Evolutionary conservation across 768 basidiomycete species (phyloP).

Genomic region (Serendipita sp.): DNA sequence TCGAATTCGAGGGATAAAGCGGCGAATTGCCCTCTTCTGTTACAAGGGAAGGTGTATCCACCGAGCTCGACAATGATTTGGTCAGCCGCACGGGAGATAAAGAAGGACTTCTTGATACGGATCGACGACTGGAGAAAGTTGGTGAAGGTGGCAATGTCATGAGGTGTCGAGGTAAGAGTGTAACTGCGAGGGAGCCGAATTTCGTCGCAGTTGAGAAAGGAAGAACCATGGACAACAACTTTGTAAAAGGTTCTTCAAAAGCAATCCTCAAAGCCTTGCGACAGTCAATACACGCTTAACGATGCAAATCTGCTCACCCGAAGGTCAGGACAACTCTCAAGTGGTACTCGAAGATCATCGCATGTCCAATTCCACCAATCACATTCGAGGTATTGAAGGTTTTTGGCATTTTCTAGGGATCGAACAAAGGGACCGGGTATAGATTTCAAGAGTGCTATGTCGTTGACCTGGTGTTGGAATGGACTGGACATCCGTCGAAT

Average conservation of each 20-base stretch:
- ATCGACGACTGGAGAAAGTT: neutral
- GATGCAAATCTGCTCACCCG: slow-evolving; percentile 15
- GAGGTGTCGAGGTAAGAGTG: slow-evolving; percentile 20
- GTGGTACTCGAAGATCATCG: slow-evolving; percentile 21
- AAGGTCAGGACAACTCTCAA: slow-evolving; percentile 22
- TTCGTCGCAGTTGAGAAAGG: slow-evolving; percentile 20
- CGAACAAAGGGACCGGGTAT: slow-evolving; percentile 22
- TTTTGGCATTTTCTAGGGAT: slow-evolving; percentile 16
- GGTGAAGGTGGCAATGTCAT: slow-evolving; percentile 21
- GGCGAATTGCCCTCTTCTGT: neutral
- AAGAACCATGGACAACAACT: slow-evolving; percentile 22
- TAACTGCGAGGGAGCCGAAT: slow-evolving; percentile 21
- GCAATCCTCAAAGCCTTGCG: slow-evolving; percentile 20
- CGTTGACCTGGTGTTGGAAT: slow-evolving; percentile 17
- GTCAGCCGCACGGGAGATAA: neutral
- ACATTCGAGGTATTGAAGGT: slow-evolving; percentile 21
- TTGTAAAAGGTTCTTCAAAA: slow-evolving; percentile 24
- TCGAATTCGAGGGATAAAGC: too few relatives aligned
- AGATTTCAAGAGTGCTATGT: slow-evolving; percentile 19
- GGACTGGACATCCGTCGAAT: slow-evolving; percentile 18
- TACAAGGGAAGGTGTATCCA: neutral
- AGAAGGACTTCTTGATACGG: neutral
- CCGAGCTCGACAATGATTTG: neutral
- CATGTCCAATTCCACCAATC: slow-evolving; percentile 27
- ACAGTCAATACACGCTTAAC: slow-evolving; percentile 5